Evolutionary conservation across 805 yeast species (phyloP).

Genomic region (Candida piceae): DNA sequence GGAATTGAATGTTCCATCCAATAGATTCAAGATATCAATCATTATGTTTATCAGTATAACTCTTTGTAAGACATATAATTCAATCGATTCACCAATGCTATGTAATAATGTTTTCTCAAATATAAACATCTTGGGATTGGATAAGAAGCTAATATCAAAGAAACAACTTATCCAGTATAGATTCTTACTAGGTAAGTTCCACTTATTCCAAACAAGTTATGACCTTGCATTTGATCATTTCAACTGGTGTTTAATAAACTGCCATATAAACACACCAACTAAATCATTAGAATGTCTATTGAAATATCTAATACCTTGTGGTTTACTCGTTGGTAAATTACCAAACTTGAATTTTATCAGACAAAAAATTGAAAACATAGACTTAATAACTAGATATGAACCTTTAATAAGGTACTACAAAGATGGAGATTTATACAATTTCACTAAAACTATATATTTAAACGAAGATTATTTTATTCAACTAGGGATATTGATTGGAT

Average conservation of each 20-base stretch:
- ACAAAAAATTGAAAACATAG: constrained; percentile 10
- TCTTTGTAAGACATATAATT: constrained; percentile 48
- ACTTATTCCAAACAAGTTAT: constrained; percentile 47
- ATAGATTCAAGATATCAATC: constrained; percentile 37
- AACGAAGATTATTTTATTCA: constrained; percentile 36
- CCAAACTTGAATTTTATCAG: constrained; percentile 33
- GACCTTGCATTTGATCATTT: constrained; percentile 44
- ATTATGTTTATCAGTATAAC: constrained; percentile 44
- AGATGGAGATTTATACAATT: constrained; percentile 38
- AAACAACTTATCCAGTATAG: constrained; percentile 48
- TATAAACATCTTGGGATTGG: constrained; percentile 46
- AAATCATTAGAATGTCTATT: constrained; percentile 35
- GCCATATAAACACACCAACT: constrained; percentile 25
- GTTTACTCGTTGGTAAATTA: constrained; percentile 46
- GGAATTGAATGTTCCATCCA: constrained; percentile 29
- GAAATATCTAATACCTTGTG: constrained; percentile 45
- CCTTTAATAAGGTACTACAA: constrained; percentile 33
- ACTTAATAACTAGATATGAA: constrained; percentile 31
- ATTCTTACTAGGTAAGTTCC: constrained; percentile 48
- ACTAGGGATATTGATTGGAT: constrained; percentile 35
- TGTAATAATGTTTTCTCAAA: constrained; percentile 61
- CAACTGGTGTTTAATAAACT: constrained; percentile 41
- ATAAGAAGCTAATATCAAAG: constrained; percentile 34
- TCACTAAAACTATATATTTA: constrained; percentile 29
- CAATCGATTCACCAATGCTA: constrained; percentile 48